These are phyloP conservation scores for Chaetomiaceae sp. DNA, from an alignment of 2,329 filamentous ascomycete genomes.

Conservation along the genomic window DNA sequence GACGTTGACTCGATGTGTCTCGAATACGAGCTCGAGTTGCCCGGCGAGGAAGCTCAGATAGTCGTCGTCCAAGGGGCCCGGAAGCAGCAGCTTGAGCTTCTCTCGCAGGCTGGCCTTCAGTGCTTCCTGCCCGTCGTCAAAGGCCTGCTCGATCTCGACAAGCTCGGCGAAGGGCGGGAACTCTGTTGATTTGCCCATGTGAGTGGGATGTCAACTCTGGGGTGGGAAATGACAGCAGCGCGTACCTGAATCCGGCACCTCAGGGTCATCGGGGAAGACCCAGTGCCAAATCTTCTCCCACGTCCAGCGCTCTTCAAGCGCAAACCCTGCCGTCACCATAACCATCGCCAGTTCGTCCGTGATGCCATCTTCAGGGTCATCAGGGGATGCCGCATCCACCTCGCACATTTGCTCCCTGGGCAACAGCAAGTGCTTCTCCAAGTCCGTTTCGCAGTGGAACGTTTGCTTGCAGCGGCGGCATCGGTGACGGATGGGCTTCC, in stretches of 20 bases:
- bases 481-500: background rate
- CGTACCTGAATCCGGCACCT: conserved; percentile 21
- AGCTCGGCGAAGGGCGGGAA: conserved; percentile 24
- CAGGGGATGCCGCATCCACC: background rate
- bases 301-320: background rate
- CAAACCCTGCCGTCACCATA: background rate
- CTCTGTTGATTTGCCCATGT: conserved; percentile 15
- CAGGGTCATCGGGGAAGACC: conserved; percentile 20
- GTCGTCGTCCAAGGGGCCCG: conserved; percentile 16
- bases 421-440: conserved; percentile 19
- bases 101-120: conserved; percentile 22
- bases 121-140: conserved; percentile 20
- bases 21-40: conserved; percentile 24
- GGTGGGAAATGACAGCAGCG: background rate
- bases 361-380: conserved; percentile 23
- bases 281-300: conserved; percentile 22
- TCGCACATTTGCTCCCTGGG: conserved; percentile 26
- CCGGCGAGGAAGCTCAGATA: conserved; percentile 24
- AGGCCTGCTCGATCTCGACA: conserved; percentile 22
- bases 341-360: conserved; percentile 6
- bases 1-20: conserved; percentile 23
- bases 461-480: conserved; percentile 21
- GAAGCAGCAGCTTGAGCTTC: conserved; percentile 22
- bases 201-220: background rate
- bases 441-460: conserved; percentile 5